phyloP scores from a whole-genome alignment of 2,329 filamentous ascomycete species.

The Cytospora mali region DNA sequence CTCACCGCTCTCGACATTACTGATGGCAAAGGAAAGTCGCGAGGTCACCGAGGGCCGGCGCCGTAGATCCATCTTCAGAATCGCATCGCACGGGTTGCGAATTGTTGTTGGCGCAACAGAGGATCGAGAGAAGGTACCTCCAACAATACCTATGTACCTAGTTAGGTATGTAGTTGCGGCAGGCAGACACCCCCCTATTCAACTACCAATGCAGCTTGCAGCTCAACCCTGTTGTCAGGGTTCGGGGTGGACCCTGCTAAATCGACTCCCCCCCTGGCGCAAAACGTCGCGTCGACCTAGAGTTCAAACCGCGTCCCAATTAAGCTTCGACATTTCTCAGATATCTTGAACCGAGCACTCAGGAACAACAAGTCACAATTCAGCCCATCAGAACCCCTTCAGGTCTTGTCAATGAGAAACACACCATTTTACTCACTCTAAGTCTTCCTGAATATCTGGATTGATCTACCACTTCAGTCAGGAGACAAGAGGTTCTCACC shows the following conservation, averaged over 20 bases:
- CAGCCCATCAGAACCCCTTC: neutral
- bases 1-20: slow-evolving; percentile 61
- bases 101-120: neutral
- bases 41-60: slow-evolving; percentile 62
- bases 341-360: neutral
- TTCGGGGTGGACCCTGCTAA: neutral
- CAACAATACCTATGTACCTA: neutral
- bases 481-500: neutral
- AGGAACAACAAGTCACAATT: neutral
- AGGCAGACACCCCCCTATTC: slow-evolving; percentile 17
- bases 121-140: neutral
- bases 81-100: slow-evolving; percentile 14
- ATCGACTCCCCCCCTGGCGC: neutral
- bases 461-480: neutral
- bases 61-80: slow-evolving; percentile 30
- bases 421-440: neutral
- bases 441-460: neutral
- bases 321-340: neutral
- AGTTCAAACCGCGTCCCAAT: slow-evolving; percentile 30
- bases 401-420: neutral
- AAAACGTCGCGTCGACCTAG: slow-evolving; percentile 17
- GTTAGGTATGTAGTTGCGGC: slow-evolving; percentile 42
- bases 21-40: slow-evolving; percentile 69
- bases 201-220: slow-evolving; percentile 4
- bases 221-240: neutral